Evolutionary conservation across 2,329 filamentous ascomycete species (phyloP).

Genomic region (Scedosporium apiospermum): DNA sequence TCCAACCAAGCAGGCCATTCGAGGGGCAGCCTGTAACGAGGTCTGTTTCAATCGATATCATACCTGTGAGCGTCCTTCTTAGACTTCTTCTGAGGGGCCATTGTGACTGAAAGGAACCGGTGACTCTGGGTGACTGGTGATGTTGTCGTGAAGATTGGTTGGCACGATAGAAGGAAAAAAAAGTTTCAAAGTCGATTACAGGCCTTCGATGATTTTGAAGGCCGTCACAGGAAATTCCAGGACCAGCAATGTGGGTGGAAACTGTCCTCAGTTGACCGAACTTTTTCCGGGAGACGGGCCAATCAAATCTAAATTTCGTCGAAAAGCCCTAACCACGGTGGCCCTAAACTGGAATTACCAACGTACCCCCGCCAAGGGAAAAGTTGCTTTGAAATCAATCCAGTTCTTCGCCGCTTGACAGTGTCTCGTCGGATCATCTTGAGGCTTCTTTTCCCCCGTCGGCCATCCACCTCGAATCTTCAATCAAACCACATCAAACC

Average conservation of each 20-base stretch:
- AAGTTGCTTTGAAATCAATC: constrained; percentile 46
- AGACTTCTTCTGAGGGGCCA: constrained; percentile 63
- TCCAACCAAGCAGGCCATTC: neutral
- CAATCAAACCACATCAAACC: constrained; percentile 22
- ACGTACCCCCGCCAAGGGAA: constrained; percentile 8
- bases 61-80: constrained; percentile 74
- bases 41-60: neutral
- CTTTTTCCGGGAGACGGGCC: neutral
- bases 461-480: constrained; percentile 11
- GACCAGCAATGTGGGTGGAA: constrained; percentile 4
- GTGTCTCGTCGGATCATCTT: neutral
- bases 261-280: neutral
- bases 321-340: constrained; percentile 5
- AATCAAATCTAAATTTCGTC: neutral
- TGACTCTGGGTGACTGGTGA: constrained; percentile 20
- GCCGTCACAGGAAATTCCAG: constrained; percentile 1
- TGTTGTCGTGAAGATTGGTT: constrained; percentile 15
- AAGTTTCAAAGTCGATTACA: constrained; percentile 12
- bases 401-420: constrained; percentile 18
- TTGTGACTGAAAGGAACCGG: constrained; percentile 40
- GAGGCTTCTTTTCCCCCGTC: constrained; percentile 6
- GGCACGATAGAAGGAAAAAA: constrained; percentile 9
- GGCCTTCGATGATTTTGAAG: constrained; percentile 9
- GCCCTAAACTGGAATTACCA: constrained; percentile 1
- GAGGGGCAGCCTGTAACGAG: neutral